Evolutionary conservation across 2,329 filamentous ascomycete genomes (phyloP).

Genomic region (Claviceps maximensis): DNA sequence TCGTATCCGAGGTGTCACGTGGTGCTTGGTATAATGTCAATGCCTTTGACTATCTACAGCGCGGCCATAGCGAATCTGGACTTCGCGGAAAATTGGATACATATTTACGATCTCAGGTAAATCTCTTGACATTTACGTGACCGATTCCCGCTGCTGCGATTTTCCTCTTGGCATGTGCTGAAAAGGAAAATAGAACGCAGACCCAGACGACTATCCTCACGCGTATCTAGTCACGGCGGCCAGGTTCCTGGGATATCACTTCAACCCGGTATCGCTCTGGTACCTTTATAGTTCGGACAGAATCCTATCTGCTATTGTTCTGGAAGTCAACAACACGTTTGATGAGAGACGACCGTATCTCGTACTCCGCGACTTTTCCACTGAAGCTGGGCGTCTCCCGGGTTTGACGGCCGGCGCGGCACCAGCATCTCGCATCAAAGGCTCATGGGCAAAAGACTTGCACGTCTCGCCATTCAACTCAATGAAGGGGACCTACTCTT

Average conservation of each 20-base stretch:
- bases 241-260: conserved; percentile 54
- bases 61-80: conserved; percentile 36
- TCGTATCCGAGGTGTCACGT: conserved; percentile 3
- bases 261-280: conserved; percentile 70
- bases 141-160: conserved; percentile 6
- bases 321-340: conserved; percentile 69
- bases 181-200: conserved; percentile 33
- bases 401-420: not conserved
- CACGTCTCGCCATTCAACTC: conserved; percentile 67
- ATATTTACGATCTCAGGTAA: conserved; percentile 45
- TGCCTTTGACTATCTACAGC: conserved; percentile 46
- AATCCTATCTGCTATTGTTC: conserved; percentile 48
- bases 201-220: conserved; percentile 47
- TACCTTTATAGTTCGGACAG: conserved; percentile 53
- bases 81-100: conserved; percentile 49
- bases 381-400: conserved; percentile 9
- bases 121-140: conserved; percentile 7
- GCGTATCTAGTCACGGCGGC: conserved; percentile 62
- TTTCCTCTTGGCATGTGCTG: not conserved
- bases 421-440: conserved; percentile 24
- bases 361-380: conserved; percentile 14
- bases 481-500: conserved; percentile 39
- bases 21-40: conserved; percentile 44
- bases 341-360: conserved; percentile 44
- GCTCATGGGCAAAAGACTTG: conserved; percentile 55